A percentile compares a stretch with the other conserved stretches of the same genome.
phyloP scores from a whole-genome alignment of 306 rosid species.

The Trifolium fragiferum region DNA sequence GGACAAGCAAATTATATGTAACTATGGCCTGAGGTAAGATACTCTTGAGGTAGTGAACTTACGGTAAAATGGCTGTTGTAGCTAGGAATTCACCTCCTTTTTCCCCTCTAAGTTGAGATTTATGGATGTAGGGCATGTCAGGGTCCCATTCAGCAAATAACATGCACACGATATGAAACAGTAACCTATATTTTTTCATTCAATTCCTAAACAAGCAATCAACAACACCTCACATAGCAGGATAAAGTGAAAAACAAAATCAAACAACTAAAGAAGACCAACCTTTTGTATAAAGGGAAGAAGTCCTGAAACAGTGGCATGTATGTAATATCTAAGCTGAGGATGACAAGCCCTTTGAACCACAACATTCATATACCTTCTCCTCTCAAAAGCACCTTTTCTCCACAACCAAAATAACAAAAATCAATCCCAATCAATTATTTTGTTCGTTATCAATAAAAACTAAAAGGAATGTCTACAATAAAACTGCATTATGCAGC shows the following conservation, averaged over 20 bases:
- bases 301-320: slow-evolving; percentile 73
- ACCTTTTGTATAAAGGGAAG: slow-evolving; percentile 82
- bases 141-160: slow-evolving; percentile 7
- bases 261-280: slow-evolving; percentile 27
- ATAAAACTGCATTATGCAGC: neutral
- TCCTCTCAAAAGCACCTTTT: slow-evolving; percentile 93
- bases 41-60: neutral
- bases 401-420: slow-evolving; percentile 17
- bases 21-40: neutral
- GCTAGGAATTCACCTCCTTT: neutral
- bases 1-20: neutral
- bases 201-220: slow-evolving; percentile 34
- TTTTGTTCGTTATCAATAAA: neutral
- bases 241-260: neutral
- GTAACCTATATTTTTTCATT: slow-evolving; percentile 27
- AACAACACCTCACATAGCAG: slow-evolving; percentile 1
- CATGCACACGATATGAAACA: slow-evolving; percentile 24
- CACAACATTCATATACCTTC: slow-evolving; percentile 84
- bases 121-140: neutral
- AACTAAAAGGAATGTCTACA: neutral
- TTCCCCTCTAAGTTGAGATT: neutral
- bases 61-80: neutral
- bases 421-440: slow-evolving; percentile 11
- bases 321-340: slow-evolving; percentile 81
- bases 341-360: slow-evolving; percentile 85